A percentile compares a stretch with the other conserved stretches of the same genome.
phyloP scores from a whole-genome alignment of 2,329 filamentous ascomycete species.

The Juglanconis oblonga region DNA sequence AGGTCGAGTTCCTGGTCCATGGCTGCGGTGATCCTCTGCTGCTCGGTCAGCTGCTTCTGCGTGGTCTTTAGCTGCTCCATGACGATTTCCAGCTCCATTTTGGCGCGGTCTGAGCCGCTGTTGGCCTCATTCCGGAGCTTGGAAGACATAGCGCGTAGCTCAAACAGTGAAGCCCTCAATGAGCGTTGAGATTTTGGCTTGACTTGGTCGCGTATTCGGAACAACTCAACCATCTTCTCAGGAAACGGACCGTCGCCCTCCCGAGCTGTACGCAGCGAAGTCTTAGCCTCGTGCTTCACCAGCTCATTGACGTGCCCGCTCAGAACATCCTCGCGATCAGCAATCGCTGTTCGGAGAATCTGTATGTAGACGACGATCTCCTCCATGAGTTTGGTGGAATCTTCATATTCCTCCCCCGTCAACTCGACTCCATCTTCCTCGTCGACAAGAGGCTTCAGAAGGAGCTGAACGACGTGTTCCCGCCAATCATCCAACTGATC shows the following conservation, averaged over 20 bases:
- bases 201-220: conserved; percentile 42
- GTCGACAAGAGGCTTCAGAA: conserved; percentile 76
- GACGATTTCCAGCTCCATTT: conserved; percentile 63
- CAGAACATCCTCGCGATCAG: conserved; percentile 74
- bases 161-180: conserved; percentile 66
- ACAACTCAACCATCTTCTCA: conserved; percentile 53
- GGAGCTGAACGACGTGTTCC: conserved; percentile 65
- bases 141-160: conserved; percentile 62
- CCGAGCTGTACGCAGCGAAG: conserved; percentile 58
- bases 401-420: conserved; percentile 86
- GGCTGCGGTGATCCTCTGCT: conserved; percentile 44
- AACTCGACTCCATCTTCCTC: conserved; percentile 66
- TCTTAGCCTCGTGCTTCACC: conserved; percentile 68
- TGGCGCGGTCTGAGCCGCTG: conserved; percentile 51
- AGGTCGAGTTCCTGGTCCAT: conserved; percentile 71
- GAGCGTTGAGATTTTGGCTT: conserved; percentile 50
- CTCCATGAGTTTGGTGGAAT: conserved; percentile 84
- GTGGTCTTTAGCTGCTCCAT: conserved; percentile 60
- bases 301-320: conserved; percentile 75
- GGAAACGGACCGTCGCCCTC: conserved; percentile 69
- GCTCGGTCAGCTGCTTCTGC: conserved; percentile 50
- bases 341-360: conserved; percentile 69
- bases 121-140: conserved; percentile 57
- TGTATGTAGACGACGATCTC: conserved; percentile 85
- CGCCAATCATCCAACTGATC: conserved; percentile 72